phyloP scores from a whole-genome alignment of 768 basidiomycete genomes.

The Clavaria fumosa region DNA sequence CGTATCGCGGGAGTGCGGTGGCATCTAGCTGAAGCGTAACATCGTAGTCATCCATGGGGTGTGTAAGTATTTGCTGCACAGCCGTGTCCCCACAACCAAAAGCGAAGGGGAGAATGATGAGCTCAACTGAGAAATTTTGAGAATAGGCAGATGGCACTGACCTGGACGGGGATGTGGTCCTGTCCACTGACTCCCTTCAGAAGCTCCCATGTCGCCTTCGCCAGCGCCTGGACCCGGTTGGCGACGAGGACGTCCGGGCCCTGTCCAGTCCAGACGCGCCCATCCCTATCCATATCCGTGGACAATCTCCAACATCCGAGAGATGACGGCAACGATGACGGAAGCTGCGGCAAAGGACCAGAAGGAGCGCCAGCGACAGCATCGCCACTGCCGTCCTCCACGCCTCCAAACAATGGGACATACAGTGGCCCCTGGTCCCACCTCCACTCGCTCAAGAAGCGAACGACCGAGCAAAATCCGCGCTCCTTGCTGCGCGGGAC shows the following conservation, averaged over 20 bases:
- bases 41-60: slow-evolving; percentile 76
- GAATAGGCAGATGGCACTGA: too few relatives aligned
- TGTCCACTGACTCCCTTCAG: slow-evolving; percentile 37
- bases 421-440: slow-evolving; percentile 63
- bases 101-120: background rate
- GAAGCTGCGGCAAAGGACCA: background rate
- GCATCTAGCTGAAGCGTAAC: slow-evolving; percentile 66
- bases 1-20: slow-evolving; percentile 48
- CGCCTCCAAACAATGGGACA: slow-evolving; percentile 52
- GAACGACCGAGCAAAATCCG: slow-evolving; percentile 62
- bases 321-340: background rate
- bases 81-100: slow-evolving; percentile 3
- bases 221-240: slow-evolving; percentile 53
- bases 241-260: slow-evolving; percentile 63
- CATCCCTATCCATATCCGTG: slow-evolving; percentile 64
- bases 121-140: too few relatives aligned
- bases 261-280: slow-evolving; percentile 58
- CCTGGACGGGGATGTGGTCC: slow-evolving; percentile 38
- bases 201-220: slow-evolving; percentile 54
- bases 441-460: slow-evolving; percentile 67
- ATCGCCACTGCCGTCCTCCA: slow-evolving; percentile 3
- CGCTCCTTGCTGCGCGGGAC: slow-evolving; percentile 65
- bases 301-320: slow-evolving; percentile 59
- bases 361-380: too few relatives aligned
- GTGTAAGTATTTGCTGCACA: slow-evolving; percentile 64